A percentile compares a stretch with the other conserved stretches of the same genome.
Evolutionary conservation across 352 stramenopile genomes (phyloP).

Genomic region (Globisporangium yorkense): DNA sequence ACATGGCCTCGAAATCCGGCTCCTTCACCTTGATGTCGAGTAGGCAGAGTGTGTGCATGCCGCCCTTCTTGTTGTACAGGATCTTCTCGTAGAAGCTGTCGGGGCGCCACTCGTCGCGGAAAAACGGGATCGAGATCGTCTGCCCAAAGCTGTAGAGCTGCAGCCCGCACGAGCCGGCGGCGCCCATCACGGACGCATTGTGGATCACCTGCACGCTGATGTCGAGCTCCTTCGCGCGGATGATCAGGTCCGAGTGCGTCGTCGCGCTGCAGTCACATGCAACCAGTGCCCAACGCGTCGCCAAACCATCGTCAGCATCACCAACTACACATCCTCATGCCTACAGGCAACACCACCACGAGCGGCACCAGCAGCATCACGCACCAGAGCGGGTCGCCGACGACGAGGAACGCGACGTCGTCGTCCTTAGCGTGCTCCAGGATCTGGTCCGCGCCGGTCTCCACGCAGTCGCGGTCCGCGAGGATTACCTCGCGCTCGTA

Average conservation of each 20-base stretch:
- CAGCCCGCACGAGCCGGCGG: slow-evolving; percentile 92
- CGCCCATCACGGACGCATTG: slow-evolving; percentile 98
- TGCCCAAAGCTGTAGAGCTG: slow-evolving; percentile 99
- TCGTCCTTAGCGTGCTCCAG: slow-evolving; percentile 87
- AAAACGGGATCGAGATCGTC: slow-evolving; percentile 98
- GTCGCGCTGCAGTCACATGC: slow-evolving; percentile 72
- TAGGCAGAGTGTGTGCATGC: slow-evolving; percentile 98
- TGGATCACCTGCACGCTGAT: slow-evolving; percentile 97
- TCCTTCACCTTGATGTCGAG: slow-evolving; percentile 99
- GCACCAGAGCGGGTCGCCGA: slow-evolving; percentile 96
- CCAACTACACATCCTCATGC: neutral
- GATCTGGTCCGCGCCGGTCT: slow-evolving; percentile 96
- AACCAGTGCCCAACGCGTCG: too few species aligned
- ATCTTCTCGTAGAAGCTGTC: slow-evolving; percentile 99
- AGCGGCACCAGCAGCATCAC: neutral
- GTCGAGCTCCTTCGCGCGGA: slow-evolving; percentile 90
- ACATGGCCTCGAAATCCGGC: slow-evolving; percentile 97
- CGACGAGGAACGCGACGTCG: slow-evolving; percentile 96
- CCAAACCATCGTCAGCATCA: neutral
- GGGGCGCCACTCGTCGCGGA: slow-evolving; percentile 93
- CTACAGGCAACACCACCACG: neutral
- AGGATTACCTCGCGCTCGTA: slow-evolving; percentile 91
- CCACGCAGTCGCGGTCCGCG: slow-evolving; percentile 93
- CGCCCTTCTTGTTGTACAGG: slow-evolving; percentile 92
- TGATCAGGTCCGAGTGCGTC: slow-evolving; percentile 97